Evolutionary conservation across 2,329 filamentous ascomycete genomes (phyloP), one percentile per base, ranked within the genome.

Genomic region (Rhynchosporium graminicola): DNA sequence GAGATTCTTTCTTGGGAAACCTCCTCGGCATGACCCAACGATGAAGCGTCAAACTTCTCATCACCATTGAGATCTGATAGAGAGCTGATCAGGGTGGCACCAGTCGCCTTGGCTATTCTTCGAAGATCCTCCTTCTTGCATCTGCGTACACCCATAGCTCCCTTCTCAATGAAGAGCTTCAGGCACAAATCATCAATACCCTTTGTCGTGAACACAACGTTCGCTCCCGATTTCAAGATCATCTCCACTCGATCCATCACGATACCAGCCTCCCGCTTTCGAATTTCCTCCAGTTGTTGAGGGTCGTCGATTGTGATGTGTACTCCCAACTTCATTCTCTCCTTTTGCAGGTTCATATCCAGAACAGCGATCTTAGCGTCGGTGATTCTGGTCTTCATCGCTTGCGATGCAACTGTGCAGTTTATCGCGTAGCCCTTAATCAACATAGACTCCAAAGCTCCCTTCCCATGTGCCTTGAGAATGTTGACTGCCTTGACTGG

Each of bases 401-500:
- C 95, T 78, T 99, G 95, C 61, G 93, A 97, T 60, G 95, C 95
- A 63, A 99, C 93, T 43, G 95, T 99, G 83, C 95, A 99, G 84
- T 99, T 99, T 73, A 99, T 81, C 62, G 95, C 95, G 76, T 99
- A 99, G 61, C 95, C 95, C 81, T 96, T 96, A 74, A 99, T 88
- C 54, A 99, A 82, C 29, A 96, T 78, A 10, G 93, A 97, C 80
- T 99, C 95, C 46, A 86, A 85, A 26, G 87, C 85, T 73, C 91
- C 92, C 84, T 98, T 97, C 74, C 95, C 95, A 76, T 99, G 95
- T 43, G 95, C 95, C 82, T 99, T 99, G 69, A 99, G 87, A 65
- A 99, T 92, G 77, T 99, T 99, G 76, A 99, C 95, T 26, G 95
- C 95, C 83, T 99, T 99, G 74, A 99, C 95, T 3, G 95, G 95